Evolutionary conservation across 805 yeast species (phyloP), one percentile per base, ranked within the genome.

Genomic region (Ogataea wickerhamii): DNA sequence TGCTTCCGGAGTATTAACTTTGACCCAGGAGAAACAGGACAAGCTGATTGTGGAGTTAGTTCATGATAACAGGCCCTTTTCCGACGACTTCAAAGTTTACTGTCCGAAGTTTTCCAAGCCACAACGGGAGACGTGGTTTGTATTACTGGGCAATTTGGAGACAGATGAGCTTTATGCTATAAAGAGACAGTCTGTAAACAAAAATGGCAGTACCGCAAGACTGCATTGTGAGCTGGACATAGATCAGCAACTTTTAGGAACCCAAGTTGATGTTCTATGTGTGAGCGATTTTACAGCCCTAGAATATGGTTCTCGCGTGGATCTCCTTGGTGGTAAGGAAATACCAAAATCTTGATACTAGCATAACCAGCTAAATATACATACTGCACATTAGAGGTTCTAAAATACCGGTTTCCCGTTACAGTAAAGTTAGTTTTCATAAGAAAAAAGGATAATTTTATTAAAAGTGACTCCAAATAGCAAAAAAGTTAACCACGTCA

Each of bases 121-220:
- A 2, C 98, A 93, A 61, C 81, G 87, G 53, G 98, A 93, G 57
- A 78, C 94, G 0, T 93, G 98, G 98, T 87, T 91, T 58, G 73
- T 80, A 7, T 74, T 91, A 33, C 49, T 80, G 7, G 65, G 74
- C 43, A 77, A 79, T 44, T 61, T 63, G 19, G 61, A 64, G 5
- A 66, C 60, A 2, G 72, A 72, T 31, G 85, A 80, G 51, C 56
- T 91, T 19, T 60, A 73, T 26, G 68, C 82, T 28, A 64, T 91
- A 31, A 87, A 86, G 53, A 76, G 98, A 52, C 82, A 87, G 4
- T 80, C 84, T 18, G 93, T 93, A 2, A 67, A 58, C 34, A 43
- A 48, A 8, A 43, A 62, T 3, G 49, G 47, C 11, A 28, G 34
- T 2, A 60, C 55, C 40, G 76, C 73, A 21, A 56, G 47, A 20